A percentile compares a stretch with the other conserved stretches of the same genome.
Evolutionary conservation across 768 basidiomycete species (phyloP).

Genomic region (Coprinopsis cinerea): DNA sequence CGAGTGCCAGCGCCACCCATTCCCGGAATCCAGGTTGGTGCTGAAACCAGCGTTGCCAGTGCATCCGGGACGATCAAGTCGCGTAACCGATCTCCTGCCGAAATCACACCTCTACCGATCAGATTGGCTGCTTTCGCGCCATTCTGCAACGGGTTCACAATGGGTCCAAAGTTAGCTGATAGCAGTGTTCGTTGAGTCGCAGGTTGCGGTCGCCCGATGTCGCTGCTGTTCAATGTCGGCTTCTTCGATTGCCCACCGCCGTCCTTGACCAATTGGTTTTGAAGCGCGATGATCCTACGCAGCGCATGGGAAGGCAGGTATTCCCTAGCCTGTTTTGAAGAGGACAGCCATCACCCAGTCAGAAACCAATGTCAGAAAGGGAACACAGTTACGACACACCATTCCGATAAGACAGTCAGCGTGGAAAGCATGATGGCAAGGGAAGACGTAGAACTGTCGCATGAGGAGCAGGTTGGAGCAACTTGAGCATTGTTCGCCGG

Average conservation of each 20-base stretch:
- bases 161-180: conserved; percentile 63
- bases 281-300: conserved; percentile 80
- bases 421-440: conserved; percentile 96
- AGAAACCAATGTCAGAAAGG: conserved; percentile 11
- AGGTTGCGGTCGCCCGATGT: conserved; percentile 35
- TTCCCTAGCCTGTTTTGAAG: conserved; percentile 81
- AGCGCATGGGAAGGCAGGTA: conserved; percentile 78
- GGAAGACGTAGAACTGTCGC: conserved; percentile 97
- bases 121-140: conserved; percentile 60
- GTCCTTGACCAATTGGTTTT: conserved; percentile 76
- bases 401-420: conserved; percentile 93
- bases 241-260: conserved; percentile 20
- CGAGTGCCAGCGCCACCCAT: conserved; percentile 51
- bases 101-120: conserved; percentile 74
- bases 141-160: conserved; percentile 51
- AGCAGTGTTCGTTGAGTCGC: conserved; percentile 58
- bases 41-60: conserved; percentile 75
- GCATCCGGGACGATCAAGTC: conserved; percentile 95
- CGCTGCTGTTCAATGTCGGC: conserved; percentile 24
- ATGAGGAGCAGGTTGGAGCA: conserved; percentile 75
- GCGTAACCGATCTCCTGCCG: conserved; percentile 83
- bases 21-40: conserved; percentile 71
- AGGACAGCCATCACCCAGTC: background rate
- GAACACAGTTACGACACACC: conserved; percentile 44
- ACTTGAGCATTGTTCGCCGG: conserved; percentile 77